Evolutionary conservation across 2,329 filamentous ascomycete species (phyloP), one percentile per base, ranked within the genome.

Genomic region (Stagonosporopsis cucurbitacearum): DNA sequence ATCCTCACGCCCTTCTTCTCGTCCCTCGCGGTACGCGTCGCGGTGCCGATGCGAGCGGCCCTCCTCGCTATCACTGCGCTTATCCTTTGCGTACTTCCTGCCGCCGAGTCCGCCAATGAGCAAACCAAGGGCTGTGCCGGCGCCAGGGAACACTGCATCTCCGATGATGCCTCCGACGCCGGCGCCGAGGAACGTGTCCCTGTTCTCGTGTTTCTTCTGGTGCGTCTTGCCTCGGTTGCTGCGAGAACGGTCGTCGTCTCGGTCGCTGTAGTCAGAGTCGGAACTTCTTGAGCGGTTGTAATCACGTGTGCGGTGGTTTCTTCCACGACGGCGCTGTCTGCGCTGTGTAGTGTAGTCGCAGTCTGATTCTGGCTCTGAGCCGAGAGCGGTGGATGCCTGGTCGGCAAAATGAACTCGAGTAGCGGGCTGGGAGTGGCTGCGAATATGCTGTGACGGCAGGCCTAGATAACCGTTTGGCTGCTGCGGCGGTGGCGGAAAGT

Each of bases 111-210:
- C 78, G 13, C 78, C 78, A 1, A 80, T 54, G 11, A 79, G 62
- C 19, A 78, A 64, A 0, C 78, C 72, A 1, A 64, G 71, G 5
- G 68, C 71, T 1, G 72, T 79, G 3, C 78, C 78, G 2, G 80
- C 54, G 0, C 78, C 78, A 3, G 78, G 78, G 39, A 80, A 78
- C 9, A 80, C 76, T 13, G 66, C 68, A 57, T 80, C 78, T 2
- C 78, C 78, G 1, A 80, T 69, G 2, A 80, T 54, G 5, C 76
- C 78, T 12, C 78, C 78, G 2, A 73, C 78, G 9, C 78, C 77
- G 0, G 78, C 78, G 42, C 78, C 78, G 0, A 80, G 62, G 46
- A 80, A 80, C 0, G 78, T 79, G 30, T 78, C 73, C 17, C 73
- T 62, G 51, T 63, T 63, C 40, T 69, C 72, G 36, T 65, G 66